Base-by-base conservation (phyloP, 805 yeast genomes). In the Kazachstania taianensis region DNA sequence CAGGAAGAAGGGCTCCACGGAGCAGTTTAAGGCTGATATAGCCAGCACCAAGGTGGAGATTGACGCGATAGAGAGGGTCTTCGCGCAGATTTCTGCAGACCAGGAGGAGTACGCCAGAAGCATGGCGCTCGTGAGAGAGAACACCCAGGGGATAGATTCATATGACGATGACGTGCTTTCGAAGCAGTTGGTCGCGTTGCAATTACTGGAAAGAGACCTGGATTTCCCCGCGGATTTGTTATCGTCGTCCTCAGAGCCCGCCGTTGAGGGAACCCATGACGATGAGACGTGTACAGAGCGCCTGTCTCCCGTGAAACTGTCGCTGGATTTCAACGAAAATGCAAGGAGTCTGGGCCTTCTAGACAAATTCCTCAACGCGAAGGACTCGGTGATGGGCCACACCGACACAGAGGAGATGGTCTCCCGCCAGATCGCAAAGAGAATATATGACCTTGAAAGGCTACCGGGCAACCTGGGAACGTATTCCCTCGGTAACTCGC, bases 391-490 rank as follows among this genome's bases (percentile, higher is more conserved):
- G 22, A 66, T 75, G 32, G 82, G 82, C 3, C 62, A 63, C 28
- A 53, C 60, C 22, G 58, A 63, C 35, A 61, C 70, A 5, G 92
- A 82, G 55, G 65, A 65, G 28, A 56, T 67, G 7, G 66, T 81
- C 9, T 58, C 71, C 5, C 56, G 67, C 16, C 75, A 75, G 41
- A 70, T 81, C 14, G 65, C 72, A 5, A 66, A 67, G 33, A 67
- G 89, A 54, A 61, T 81, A 12, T 53, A 61, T 18, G 80, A 78
- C 43, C 58, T 82, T 41, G 86, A 80, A 52, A 65, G 58, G 35
- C 49, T 81, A 12, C 92, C 94, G 2, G 72, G 81, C 3, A 80
- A 78, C 46, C 48, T 82, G 35, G 89, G 87, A 18, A 67, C 83
- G 2, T 75, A 65, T 36, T 58, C 66, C 12, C 42, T 56, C 25